Evolutionary conservation across 1,284 basidiomycete genomes (phyloP), one percentile per base, ranked within the genome.

Genomic region (Irpex lacteus): DNA sequence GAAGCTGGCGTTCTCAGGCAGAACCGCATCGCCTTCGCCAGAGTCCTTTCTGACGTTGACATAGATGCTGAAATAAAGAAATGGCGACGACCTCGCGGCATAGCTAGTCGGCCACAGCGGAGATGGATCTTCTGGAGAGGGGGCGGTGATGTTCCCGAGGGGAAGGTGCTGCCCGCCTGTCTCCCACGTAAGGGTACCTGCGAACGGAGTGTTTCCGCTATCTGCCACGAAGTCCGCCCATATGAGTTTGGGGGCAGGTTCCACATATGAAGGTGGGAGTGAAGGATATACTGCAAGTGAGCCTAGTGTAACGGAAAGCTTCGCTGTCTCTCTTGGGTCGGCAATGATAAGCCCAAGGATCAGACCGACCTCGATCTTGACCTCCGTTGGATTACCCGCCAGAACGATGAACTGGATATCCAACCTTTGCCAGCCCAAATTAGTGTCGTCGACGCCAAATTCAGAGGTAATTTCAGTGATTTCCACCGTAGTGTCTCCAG

Each of bases 61-160:
- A 67, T 89, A 91, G 47, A 91, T 71, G 66, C 91, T 90, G 74
- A 85, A 89, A 70, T 89, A 91, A 11, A 81, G 60, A 66, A 87
- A 86, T 0, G 81, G 77, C 3, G 77, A 76, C 3, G 77, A 76
- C 9, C 34, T 34, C 7, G 18, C 15, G 5, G 9, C 54, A 37
- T 32, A 32, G 63, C 82, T 82, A n/a, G 82, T 69, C 49, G 75
- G 73, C 86, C 87, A 91, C 1, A 80, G 79, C 0, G 86, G 81
- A 0, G 72, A 67, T 0, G 82, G 80, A 65, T 87, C 85, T 55
- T 89, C 86, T 0, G 80, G 76, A 0, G 78, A 75, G 1, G 74
- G 73, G 26, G 82, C 71, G 1, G 60, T 63, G 26, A 74, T 66
- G 0, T 71, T 68, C 4, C 74, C 63, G 34, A 81, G 67, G 2